Percentiles rank a stretch among this genome's conserved stretches.
These are phyloP conservation scores for Candida tammaniensis DNA, from an alignment of 805 yeast species.

Conservation along the genomic window DNA sequence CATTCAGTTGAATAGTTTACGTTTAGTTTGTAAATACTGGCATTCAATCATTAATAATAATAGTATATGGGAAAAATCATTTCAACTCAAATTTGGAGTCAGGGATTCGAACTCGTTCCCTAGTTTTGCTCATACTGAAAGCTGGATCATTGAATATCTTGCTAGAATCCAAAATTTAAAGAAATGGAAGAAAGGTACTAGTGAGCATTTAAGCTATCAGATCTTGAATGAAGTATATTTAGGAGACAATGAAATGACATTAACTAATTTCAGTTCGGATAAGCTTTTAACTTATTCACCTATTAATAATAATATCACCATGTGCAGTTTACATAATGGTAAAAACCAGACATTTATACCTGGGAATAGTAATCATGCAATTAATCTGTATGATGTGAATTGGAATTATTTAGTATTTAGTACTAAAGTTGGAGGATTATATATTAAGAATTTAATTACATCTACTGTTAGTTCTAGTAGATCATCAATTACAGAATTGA, in stretches of 20 bases:
- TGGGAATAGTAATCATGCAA: slow-evolving; percentile 19
- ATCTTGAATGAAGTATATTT: slow-evolving; percentile 22
- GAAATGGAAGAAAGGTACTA: slow-evolving; percentile 38
- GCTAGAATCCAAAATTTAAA: slow-evolving; percentile 31
- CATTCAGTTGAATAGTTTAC: slow-evolving; percentile 34
- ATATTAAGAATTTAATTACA: slow-evolving; percentile 31
- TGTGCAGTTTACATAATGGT: slow-evolving; percentile 33
- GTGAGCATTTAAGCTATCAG: slow-evolving; percentile 28
- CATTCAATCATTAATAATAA: slow-evolving; percentile 41
- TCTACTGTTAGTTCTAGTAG: slow-evolving; percentile 27
- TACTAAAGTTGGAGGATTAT: slow-evolving; percentile 25
- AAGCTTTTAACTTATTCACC: slow-evolving; percentile 27
- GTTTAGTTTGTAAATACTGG: slow-evolving; percentile 51
- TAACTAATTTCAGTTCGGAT: slow-evolving; percentile 25
- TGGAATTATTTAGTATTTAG: slow-evolving; percentile 34
- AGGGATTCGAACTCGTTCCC: slow-evolving; percentile 40
- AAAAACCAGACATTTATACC: slow-evolving; percentile 38
- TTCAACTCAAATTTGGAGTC: slow-evolving; percentile 36
- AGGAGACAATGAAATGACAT: slow-evolving; percentile 17
- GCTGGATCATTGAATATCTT: slow-evolving; percentile 49
- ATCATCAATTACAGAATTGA: slow-evolving; percentile 19
- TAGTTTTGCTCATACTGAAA: slow-evolving; percentile 38
- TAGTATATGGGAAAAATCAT: slow-evolving; percentile 48
- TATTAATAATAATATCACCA: slow-evolving; percentile 26
- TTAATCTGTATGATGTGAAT: slow-evolving; percentile 16